Evolutionary conservation across 2,329 filamentous ascomycete species (phyloP), one percentile per base, ranked within the genome.

Genomic region (Sordariomycetes sp.): DNA sequence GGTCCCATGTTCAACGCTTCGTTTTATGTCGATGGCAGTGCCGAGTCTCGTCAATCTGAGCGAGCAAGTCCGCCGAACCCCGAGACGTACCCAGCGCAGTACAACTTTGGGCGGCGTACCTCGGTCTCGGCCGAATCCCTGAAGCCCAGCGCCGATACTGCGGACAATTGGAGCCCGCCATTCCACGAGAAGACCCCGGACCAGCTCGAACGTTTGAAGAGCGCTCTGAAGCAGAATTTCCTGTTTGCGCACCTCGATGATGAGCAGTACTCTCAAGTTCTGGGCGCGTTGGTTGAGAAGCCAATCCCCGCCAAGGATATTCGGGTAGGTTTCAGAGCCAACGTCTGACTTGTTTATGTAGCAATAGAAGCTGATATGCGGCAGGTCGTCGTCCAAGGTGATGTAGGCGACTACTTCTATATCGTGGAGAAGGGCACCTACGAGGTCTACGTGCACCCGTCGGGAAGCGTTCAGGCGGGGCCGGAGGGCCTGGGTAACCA

Each of bases 351-450:
- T 15, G 51, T 53, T 35, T n/a, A n/a, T n/a, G 3, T 10, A 15
- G 51, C 13, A 8, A 54, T 34, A 17, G 17, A 36, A 36, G 32
- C 52, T 53, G 7, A 53, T 32, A 20, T 3, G 34, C 28, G 54
- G 50, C 79, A 96, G 79, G 90, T 99, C 59, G 97, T 99, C 63
- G 87, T 85, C 54, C 94, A 99, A 74, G 94, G 94, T 57, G 94
- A 97, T 66, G 86, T 91, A 0, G 94, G 94, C 51, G 94, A 99
- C 72, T 97, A 88, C 75, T 99, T 99, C 74, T 99, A 99, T 70
- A 85, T 99, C 28, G 90, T 97, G 20, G 94, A 99, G 70, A 87
- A 86, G 62, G 94, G 94, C 48, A 78, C 79, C 24, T 97, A 97
- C 66, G 90, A 96, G 65, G 86, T 97, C 58, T 89, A 94, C 67